phyloP scores from a whole-genome alignment of 768 basidiomycete species.

The Collybia nuda region DNA sequence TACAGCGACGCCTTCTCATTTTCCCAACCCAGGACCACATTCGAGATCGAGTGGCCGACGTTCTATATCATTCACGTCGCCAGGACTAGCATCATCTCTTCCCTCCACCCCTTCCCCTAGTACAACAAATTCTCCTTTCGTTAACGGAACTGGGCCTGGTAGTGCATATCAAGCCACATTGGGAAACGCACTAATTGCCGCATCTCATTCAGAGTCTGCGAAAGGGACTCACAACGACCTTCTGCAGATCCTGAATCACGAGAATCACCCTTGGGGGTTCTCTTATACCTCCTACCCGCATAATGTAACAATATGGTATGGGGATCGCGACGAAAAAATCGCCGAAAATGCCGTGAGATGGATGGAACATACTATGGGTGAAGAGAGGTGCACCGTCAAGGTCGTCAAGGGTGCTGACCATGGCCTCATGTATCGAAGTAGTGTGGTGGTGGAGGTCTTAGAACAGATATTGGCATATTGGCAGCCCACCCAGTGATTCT shows the following conservation, averaged over 20 bases:
- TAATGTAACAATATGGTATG: conserved; percentile 86
- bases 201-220: conserved; percentile 92
- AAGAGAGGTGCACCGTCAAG: conserved; percentile 71
- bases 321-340: conserved; percentile 92
- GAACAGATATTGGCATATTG: conserved; percentile 66
- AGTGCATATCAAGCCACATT: conserved; percentile 65
- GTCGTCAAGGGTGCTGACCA: conserved; percentile 91
- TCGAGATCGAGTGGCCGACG: conserved; percentile 59
- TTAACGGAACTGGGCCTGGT: conserved; percentile 26
- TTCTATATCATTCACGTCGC: conserved; percentile 70
- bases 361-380: conserved; percentile 87
- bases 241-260: conserved; percentile 88
- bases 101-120: conserved; percentile 55
- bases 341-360: conserved; percentile 87
- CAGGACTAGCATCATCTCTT: conserved; percentile 40
- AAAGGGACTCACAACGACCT: conserved; percentile 91
- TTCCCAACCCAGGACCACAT: conserved; percentile 30
- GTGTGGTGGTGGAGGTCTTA: conserved; percentile 82
- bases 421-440: conserved; percentile 88
- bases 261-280: conserved; percentile 88
- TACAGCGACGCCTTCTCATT: conserved; percentile 32
- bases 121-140: conserved; percentile 34
- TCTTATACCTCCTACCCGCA: conserved; percentile 80
- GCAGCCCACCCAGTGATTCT: conserved; percentile 28
- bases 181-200: conserved; percentile 89